phyloP scores from a whole-genome alignment of 2,329 filamentous ascomycete genomes.

The Fusarium sp. region DNA sequence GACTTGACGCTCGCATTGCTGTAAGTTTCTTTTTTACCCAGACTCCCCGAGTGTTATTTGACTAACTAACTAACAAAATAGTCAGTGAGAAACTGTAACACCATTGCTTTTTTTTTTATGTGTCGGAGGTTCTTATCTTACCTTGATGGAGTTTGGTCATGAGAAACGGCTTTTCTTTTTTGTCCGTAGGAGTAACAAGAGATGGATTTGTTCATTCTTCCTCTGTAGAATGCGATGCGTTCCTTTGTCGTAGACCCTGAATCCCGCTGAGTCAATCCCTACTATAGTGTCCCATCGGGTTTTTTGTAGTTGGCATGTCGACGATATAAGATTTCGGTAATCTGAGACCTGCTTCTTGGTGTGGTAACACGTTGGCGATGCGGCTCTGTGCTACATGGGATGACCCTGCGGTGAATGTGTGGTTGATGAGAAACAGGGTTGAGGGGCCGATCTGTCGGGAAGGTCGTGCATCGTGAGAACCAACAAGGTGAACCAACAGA shows the following conservation, averaged over 20 bases:
- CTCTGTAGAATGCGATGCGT: constrained; percentile 25
- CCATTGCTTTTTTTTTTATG: background rate
- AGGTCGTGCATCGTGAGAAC: background rate
- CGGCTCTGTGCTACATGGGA: background rate
- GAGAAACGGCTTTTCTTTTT: constrained; percentile 24
- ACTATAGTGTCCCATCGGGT: background rate
- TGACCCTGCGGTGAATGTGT: background rate
- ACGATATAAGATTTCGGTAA: background rate
- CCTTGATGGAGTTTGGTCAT: constrained; percentile 30
- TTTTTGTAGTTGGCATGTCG: background rate
- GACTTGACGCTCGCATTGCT: constrained; percentile 82
- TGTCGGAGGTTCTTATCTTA: background rate
- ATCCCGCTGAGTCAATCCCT: background rate
- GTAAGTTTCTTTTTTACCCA: constrained; percentile 53
- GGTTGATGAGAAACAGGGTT: background rate
- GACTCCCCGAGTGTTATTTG: constrained; percentile 3
- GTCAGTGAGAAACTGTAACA: constrained; percentile 39
- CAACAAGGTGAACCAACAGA: background rate
- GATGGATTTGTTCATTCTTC: constrained; percentile 17
- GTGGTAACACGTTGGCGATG: background rate
- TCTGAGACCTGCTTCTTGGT: background rate
- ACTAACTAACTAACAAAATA: constrained; percentile 39
- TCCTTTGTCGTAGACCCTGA: constrained; percentile 13
- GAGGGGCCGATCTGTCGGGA: background rate
- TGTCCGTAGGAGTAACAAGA: constrained; percentile 31